These are phyloP conservation scores for Cytospora schulzeri DNA, from an alignment of 2,329 filamentous ascomycete genomes.

Conservation along the genomic window DNA sequence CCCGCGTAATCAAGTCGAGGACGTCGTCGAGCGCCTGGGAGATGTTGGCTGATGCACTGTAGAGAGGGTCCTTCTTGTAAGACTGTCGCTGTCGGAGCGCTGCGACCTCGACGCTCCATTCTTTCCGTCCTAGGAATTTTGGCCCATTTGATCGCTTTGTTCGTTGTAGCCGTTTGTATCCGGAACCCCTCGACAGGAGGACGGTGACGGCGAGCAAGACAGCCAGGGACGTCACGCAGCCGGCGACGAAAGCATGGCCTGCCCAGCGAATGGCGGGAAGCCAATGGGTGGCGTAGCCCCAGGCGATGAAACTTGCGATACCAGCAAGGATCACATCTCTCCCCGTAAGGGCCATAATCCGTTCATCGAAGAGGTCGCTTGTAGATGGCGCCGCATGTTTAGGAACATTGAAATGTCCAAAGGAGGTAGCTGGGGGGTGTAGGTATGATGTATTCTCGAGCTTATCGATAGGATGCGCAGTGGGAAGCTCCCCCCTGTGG, in stretches of 20 bases:
- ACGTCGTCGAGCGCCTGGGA: conserved; percentile 80
- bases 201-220: conserved; percentile 61
- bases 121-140: conserved; percentile 62
- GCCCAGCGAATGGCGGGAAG: conserved; percentile 80
- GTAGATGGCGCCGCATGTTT: conserved; percentile 26
- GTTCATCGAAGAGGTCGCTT: conserved; percentile 23
- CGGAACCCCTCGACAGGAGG: conserved; percentile 59
- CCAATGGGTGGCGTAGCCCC: conserved; percentile 84
- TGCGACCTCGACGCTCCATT: conserved; percentile 72
- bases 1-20: conserved; percentile 73
- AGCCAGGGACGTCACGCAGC: conserved; percentile 59
- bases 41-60: conserved; percentile 74
- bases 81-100: conserved; percentile 65
- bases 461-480: conserved; percentile 27
- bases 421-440: neutral
- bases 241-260: conserved; percentile 79
- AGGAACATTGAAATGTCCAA: neutral
- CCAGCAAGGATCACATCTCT: conserved; percentile 71
- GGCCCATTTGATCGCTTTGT: conserved; percentile 47
- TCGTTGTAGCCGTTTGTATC: conserved; percentile 44
- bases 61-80: conserved; percentile 71
- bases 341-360: conserved; percentile 70
- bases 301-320: conserved; percentile 76
- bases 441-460: conserved; percentile 23
- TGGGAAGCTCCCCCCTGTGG: conserved; percentile 1